These are phyloP conservation scores for Cadophora malorum DNA, from an alignment of 2,329 filamentous ascomycete genomes.

Conservation along the genomic window DNA sequence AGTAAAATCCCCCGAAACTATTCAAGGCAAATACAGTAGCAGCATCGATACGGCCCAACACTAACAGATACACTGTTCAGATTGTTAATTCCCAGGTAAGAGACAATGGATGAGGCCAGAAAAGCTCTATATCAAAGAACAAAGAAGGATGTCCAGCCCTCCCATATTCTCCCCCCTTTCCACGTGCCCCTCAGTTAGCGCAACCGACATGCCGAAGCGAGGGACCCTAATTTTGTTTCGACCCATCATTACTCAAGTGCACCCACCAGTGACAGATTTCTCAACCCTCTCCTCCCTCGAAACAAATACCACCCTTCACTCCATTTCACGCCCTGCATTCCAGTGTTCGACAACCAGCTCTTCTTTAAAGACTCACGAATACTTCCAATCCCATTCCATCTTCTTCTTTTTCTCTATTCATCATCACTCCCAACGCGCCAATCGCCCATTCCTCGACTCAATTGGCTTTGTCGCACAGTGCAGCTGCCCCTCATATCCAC, in stretches of 20 bases:
- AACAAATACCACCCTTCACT: background rate
- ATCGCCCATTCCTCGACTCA: background rate
- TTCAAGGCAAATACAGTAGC: too few relatives aligned
- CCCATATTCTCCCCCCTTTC: too few relatives aligned
- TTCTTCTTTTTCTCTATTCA: background rate
- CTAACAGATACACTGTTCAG: too few relatives aligned
- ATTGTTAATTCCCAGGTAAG: too few relatives aligned
- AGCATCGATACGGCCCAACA: too few relatives aligned
- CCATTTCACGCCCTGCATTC: background rate
- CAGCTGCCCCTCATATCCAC: background rate
- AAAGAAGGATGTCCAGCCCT: too few relatives aligned
- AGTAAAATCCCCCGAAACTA: too few relatives aligned
- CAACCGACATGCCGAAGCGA: constrained; percentile 1
- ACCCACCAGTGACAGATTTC: background rate
- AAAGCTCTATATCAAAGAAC: too few relatives aligned
- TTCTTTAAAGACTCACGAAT: background rate
- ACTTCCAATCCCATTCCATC: background rate
- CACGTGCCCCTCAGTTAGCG: constrained; percentile 4
- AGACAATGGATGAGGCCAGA: too few relatives aligned
- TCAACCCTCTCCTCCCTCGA: background rate
- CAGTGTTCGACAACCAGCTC: background rate
- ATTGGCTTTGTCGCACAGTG: background rate
- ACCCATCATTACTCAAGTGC: background rate
- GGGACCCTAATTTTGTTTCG: constrained; percentile 1
- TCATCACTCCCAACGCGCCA: background rate